Evolutionary conservation across 352 stramenopile genomes (phyloP), one percentile per base, ranked within the genome.

Genomic region (Blastocystis hominis): DNA sequence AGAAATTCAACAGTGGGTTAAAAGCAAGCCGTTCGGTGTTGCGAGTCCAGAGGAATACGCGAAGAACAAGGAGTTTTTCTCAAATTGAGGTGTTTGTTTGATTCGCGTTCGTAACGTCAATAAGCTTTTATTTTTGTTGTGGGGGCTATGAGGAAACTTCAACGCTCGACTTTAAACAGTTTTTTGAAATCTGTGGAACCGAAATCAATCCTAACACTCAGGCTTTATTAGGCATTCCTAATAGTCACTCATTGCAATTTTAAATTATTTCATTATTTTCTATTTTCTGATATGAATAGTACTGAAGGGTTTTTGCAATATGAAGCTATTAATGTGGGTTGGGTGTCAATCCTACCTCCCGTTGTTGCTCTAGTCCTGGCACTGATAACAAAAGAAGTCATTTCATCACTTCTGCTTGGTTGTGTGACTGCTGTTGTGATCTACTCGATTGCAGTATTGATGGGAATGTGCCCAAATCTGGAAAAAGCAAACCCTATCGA

Each of bases 31-130:
- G 0, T 86, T 86, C 42, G 76, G 76, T 46, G 38, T 50, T 47
- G 76, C 76, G 9, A 76, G 63, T 86, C 76, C 76, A 17, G 63
- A 86, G 38, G 63, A 86, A n/a, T 86, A 86, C 68, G 76, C 76
- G 5, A 76, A 86, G 63, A 76, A 86, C 17, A 86, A 86, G 76
- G n/a, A 86, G 40, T 86, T 86, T 54, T 86, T 86, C 56, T 76
- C 76, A 24, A 86, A 86, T 86, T 86, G n/a, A 72, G 44, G 44
- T 54, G 44, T 77, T 56, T 76, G 10, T 2, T 59, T 20, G 10
- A 3, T 59, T n/a, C 50, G 24, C 24, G 24, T 30, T 30, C 24
- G 24, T 30, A 30, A 30, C 24, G 24, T 30, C 24, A 30, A 30
- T 30, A 30, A 30, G 24, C 24, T 30, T 30, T 30, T 30, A 30